phyloP scores from a whole-genome alignment of 768 basidiomycete genomes.

The Kwoniella botswanensis region DNA sequence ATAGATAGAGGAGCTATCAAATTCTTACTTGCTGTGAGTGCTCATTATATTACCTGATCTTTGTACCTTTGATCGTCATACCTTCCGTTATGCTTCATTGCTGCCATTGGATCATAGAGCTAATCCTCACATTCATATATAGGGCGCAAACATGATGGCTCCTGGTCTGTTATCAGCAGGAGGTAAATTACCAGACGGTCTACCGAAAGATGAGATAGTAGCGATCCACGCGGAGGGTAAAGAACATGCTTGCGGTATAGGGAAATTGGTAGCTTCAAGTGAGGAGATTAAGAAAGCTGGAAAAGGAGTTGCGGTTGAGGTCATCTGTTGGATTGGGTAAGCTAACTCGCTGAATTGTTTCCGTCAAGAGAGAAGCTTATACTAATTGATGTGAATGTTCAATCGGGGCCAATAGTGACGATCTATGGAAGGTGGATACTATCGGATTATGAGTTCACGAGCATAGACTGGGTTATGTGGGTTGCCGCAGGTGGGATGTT shows the following conservation, averaged over 20 bases:
- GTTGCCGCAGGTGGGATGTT: too few relatives aligned
- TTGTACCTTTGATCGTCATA: too few relatives aligned
- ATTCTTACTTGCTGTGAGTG: constrained; percentile 78
- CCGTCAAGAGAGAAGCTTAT: not conserved
- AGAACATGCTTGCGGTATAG: constrained; percentile 85
- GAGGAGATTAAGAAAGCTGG: constrained; percentile 90
- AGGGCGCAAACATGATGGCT: constrained; percentile 61
- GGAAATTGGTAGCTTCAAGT: constrained; percentile 76
- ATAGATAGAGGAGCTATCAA: constrained; percentile 98
- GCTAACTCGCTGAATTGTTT: constrained; percentile 14
- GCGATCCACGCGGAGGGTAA: constrained; percentile 96
- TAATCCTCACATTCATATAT: not conserved
- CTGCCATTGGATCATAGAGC: not conserved
- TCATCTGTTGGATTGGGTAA: constrained; percentile 62
- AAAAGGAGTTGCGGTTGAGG: constrained; percentile 88
- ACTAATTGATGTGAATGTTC: not conserved
- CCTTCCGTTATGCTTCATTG: not conserved
- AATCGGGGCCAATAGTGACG: too few relatives aligned
- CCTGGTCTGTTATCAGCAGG: constrained; percentile 93
- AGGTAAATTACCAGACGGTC: constrained; percentile 76
- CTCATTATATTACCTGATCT: not conserved
- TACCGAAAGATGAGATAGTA: constrained; percentile 78
- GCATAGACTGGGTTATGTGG: too few relatives aligned
- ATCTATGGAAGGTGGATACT: constrained; percentile 33
- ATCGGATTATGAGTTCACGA: too few relatives aligned